Evolutionary conservation across 805 yeast species (phyloP).

Genomic region (Hanseniaspora clermontiae): DNA sequence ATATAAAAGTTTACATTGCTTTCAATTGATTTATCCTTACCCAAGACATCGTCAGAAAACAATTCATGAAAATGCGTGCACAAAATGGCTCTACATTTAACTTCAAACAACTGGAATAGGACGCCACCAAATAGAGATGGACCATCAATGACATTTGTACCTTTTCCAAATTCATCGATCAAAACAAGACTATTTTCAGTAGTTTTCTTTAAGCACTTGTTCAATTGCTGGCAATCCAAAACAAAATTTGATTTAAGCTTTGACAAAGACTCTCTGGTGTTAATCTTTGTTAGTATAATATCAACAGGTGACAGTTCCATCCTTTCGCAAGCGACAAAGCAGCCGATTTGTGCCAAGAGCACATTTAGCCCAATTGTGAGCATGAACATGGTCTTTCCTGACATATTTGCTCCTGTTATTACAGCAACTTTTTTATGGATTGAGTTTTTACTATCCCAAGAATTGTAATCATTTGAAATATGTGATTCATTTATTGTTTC

Average conservation of each 20-base stretch:
- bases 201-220: slow-evolving; percentile 30
- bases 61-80: slow-evolving; percentile 37
- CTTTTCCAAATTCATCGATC: slow-evolving; percentile 45
- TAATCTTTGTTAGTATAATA: slow-evolving; percentile 36
- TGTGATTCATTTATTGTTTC: slow-evolving; percentile 31
- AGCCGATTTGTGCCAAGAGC: slow-evolving; percentile 41
- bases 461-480: slow-evolving; percentile 31
- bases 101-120: slow-evolving; percentile 17
- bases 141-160: slow-evolving; percentile 37
- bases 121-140: slow-evolving; percentile 34
- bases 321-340: slow-evolving; percentile 38
- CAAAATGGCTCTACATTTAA: slow-evolving; percentile 23
- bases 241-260: slow-evolving; percentile 38
- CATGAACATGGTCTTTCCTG: slow-evolving; percentile 43
- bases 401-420: slow-evolving; percentile 39
- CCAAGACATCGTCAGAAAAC: slow-evolving; percentile 23
- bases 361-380: slow-evolving; percentile 39
- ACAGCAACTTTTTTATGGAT: slow-evolving; percentile 22
- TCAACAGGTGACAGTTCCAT: slow-evolving; percentile 39
- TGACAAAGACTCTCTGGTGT: slow-evolving; percentile 31
- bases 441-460: neutral
- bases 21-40: slow-evolving; percentile 9
- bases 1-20: slow-evolving; percentile 26
- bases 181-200: slow-evolving; percentile 34
- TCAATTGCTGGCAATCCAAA: slow-evolving; percentile 36